Evolutionary conservation across 345 rosid genomes (phyloP).

Genomic region (Eucalyptus marginata): DNA sequence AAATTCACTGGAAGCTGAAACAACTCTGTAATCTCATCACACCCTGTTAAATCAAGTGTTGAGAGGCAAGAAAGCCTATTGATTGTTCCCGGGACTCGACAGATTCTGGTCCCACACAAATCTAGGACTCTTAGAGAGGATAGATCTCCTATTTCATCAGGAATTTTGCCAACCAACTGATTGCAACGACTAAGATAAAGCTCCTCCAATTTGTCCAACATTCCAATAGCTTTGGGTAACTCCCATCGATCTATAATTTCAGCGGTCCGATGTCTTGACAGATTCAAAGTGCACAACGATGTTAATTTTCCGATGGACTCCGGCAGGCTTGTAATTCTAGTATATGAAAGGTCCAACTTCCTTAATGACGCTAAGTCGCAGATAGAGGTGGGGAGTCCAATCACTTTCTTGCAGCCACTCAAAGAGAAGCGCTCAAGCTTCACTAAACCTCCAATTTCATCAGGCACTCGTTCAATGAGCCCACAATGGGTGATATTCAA

Average conservation of each 20-base stretch:
- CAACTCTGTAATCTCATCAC: not conserved
- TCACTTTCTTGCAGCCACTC: fast-evolving
- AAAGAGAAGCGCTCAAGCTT: not conserved
- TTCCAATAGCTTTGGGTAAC: no score
- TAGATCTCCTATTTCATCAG: not conserved
- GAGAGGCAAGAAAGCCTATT: fast-evolving
- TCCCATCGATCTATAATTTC: no score
- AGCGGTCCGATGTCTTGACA: not conserved
- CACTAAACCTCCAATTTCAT: not conserved
- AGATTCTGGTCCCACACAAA: fast-evolving
- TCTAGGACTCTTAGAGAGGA: not conserved
- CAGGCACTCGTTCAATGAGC: fast-evolving
- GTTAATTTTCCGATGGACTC: not conserved
- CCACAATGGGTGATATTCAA: fast-evolving
- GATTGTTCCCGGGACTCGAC: fast-evolving
- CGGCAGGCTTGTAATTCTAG: fast-evolving
- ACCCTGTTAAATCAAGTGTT: fast-evolving
- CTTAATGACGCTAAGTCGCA: no score
- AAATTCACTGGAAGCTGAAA: fast-evolving
- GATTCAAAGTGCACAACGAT: not conserved
- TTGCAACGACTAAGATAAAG: fast-evolving
- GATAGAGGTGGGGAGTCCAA: not conserved
- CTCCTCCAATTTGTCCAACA: not conserved
- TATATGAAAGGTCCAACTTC: not conserved
- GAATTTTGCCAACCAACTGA: not conserved